Evolutionary conservation across 2,329 filamentous ascomycete genomes (phyloP).

Genomic region (Botrytis paeoniae): DNA sequence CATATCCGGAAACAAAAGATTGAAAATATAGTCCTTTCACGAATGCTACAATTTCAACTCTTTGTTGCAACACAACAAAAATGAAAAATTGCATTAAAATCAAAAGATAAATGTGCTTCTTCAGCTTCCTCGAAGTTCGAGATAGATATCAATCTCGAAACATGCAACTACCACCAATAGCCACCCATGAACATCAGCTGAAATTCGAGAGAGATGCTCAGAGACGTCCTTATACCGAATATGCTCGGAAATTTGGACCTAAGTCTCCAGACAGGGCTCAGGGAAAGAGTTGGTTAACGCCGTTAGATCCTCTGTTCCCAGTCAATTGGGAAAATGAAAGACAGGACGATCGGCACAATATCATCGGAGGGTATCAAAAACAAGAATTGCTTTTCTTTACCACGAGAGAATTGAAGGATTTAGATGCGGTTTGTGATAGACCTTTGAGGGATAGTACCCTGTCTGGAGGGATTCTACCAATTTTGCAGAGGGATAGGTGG

Average conservation of each 20-base stretch:
- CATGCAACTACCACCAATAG: not conserved
- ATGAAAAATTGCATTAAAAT: not conserved
- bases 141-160: not conserved
- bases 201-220: not conserved
- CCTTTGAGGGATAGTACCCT: not conserved
- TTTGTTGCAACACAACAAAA: not conserved
- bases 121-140: not conserved
- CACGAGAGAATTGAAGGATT: constrained; percentile 8
- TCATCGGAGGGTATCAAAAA: not conserved
- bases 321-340: not conserved
- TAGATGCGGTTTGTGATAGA: constrained; percentile 1
- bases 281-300: not conserved
- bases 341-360: not conserved
- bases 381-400: not conserved
- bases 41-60: not conserved
- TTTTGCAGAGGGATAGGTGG: not conserved
- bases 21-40: not conserved
- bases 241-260: not conserved
- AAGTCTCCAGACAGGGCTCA: not conserved
- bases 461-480: not conserved
- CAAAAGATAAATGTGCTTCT: not conserved
- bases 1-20: not conserved
- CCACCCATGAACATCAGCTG: not conserved
- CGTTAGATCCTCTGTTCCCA: not conserved
- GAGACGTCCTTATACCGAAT: not conserved